A percentile compares a stretch with the other conserved stretches of the same genome.
phyloP scores from a whole-genome alignment of 306 rosid genomes.

The Psophocarpus tetragonolobus region DNA sequence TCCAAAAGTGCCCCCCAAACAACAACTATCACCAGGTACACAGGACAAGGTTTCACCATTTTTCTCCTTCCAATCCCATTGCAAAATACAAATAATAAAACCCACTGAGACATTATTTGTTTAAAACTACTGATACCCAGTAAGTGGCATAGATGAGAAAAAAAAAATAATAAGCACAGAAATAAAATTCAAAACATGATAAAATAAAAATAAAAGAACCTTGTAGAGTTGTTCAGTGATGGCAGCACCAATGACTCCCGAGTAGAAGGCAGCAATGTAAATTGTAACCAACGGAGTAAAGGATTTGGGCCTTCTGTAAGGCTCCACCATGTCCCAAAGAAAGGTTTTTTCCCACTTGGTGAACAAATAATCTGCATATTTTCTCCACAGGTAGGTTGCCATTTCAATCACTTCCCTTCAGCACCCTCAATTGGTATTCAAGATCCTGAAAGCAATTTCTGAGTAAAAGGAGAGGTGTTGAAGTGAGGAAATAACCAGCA shows the following conservation, averaged over 20 bases:
- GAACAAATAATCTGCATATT: slow-evolving; percentile 77
- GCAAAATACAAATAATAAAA: not conserved
- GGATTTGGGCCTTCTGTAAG: slow-evolving; percentile 78
- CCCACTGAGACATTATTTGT: not conserved
- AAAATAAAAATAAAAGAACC: slow-evolving; percentile 39
- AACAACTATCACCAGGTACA: not conserved
- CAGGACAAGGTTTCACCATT: not conserved
- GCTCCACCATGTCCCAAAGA: slow-evolving; percentile 90
- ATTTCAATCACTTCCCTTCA: slow-evolving; percentile 34
- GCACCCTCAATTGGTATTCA: not conserved
- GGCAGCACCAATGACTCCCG: slow-evolving; percentile 88
- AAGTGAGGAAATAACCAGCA: too few species aligned
- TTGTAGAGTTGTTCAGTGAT: slow-evolving; percentile 90
- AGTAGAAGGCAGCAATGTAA: slow-evolving; percentile 76
- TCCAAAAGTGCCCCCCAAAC: not conserved
- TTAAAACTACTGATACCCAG: not conserved
- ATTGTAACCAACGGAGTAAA: slow-evolving; percentile 76
- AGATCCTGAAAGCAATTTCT: not conserved
- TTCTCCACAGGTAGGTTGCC: slow-evolving; percentile 84
- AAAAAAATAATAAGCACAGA: not conserved
- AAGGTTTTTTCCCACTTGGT: slow-evolving; percentile 87
- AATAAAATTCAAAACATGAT: not conserved
- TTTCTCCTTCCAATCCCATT: slow-evolving; percentile 5
- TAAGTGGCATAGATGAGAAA: not conserved
- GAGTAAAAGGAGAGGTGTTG: too few species aligned